Percentiles rank a stretch among this genome's conserved stretches.
phyloP scores from a whole-genome alignment of 1,284 basidiomycete genomes.

The Trichosporon sp. region DNA sequence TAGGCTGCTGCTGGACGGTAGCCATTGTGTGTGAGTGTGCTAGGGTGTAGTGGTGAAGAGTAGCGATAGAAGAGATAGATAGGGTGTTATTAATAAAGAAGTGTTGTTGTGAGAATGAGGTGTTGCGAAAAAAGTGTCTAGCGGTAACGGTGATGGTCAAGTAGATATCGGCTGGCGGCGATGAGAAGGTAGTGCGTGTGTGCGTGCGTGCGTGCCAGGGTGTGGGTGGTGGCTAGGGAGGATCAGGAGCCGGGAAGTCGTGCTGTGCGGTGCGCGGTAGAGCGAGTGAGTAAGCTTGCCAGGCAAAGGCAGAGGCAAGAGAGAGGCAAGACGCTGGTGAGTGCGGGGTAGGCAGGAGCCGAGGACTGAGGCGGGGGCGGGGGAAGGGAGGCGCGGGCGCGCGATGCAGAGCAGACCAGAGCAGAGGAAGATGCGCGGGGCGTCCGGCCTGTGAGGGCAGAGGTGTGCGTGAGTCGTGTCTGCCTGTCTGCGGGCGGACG shows the following conservation, averaged over 20 bases:
- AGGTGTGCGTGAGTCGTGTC: too few relatives aligned
- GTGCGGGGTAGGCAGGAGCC: too few relatives aligned
- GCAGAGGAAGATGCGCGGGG: too few relatives aligned
- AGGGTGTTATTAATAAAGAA: not conserved
- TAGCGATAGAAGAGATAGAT: not conserved
- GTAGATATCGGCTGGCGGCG: not conserved
- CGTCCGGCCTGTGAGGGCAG: too few relatives aligned
- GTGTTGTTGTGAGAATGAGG: not conserved
- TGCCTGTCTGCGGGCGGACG: too few relatives aligned
- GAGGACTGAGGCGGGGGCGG: too few relatives aligned
- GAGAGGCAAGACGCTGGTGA: too few relatives aligned
- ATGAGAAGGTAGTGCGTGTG: too few relatives aligned
- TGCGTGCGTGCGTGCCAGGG: not conserved
- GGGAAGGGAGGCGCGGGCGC: too few relatives aligned
- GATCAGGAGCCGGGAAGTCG: too few relatives aligned
- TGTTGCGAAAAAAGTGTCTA: not conserved
- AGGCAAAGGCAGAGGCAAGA: not conserved
- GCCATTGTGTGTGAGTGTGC: constrained; percentile 18
- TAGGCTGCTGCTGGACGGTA: constrained; percentile 18
- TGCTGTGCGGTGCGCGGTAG: not conserved
- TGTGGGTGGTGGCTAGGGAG: not conserved
- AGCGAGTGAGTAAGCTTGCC: not conserved
- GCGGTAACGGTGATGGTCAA: not conserved
- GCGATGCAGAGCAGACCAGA: too few relatives aligned
- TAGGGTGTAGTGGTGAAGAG: not conserved